phyloP scores from a whole-genome alignment of 768 basidiomycete genomes.

The Boletus bicolor region DNA sequence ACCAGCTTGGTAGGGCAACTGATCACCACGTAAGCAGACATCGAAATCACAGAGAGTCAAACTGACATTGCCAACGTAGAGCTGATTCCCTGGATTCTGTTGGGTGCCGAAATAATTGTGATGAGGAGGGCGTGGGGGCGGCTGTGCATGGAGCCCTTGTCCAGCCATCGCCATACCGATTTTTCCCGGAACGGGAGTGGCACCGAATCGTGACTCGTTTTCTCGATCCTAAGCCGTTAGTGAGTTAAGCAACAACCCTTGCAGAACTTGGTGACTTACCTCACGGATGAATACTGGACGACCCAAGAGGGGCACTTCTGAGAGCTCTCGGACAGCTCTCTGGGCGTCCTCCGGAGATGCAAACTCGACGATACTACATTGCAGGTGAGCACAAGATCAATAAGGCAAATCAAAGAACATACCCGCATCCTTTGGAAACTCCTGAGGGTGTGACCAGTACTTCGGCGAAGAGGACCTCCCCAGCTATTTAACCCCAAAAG shows the following conservation, averaged over 20 bases:
- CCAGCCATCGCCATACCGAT: constrained; percentile 96
- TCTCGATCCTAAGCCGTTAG: constrained; percentile 79
- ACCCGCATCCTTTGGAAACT: constrained; percentile 99
- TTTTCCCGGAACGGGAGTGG: constrained; percentile 92
- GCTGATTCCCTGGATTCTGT: constrained; percentile 77
- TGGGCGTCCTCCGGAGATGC: constrained; percentile 86
- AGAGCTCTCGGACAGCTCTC: constrained; percentile 84
- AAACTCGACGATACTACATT: constrained; percentile 88
- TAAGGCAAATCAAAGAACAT: constrained; percentile 34
- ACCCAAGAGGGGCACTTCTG: constrained; percentile 86
- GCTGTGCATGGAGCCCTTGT: constrained; percentile 74
- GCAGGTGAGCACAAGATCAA: constrained; percentile 10
- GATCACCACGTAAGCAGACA: constrained; percentile 4
- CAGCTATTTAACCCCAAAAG: constrained; percentile 90
- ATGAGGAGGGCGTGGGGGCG: constrained; percentile 79
- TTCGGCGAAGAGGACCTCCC: constrained; percentile 99
- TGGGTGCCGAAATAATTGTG: constrained; percentile 66
- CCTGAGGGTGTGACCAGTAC: constrained; percentile 95
- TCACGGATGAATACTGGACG: constrained; percentile 96
- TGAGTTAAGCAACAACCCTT: not conserved
- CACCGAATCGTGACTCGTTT: constrained; percentile 92
- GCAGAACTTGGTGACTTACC: constrained; percentile 42
- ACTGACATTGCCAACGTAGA: constrained; percentile 88
- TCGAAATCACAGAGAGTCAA: not conserved
- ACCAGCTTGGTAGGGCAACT: constrained; percentile 96